Base-by-base conservation (phyloP, 345 rosid genomes). In the Raphanus raphanistrum region DNA sequence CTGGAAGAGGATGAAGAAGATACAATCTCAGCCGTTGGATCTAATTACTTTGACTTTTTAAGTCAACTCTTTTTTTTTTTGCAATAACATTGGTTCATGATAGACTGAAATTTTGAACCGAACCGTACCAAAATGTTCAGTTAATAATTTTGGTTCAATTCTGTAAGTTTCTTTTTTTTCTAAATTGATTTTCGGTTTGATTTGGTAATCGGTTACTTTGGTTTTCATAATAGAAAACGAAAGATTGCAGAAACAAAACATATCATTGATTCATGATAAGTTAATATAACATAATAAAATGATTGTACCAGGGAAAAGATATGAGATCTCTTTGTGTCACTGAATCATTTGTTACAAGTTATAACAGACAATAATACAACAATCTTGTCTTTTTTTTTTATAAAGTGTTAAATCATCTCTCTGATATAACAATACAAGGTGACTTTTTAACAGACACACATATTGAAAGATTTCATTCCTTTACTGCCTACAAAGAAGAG, bases 1-100 rank as follows among this genome's bases (percentile, higher is more conserved):
- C 76, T 72, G 81, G 25, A 26, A 11, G 8, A 29, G 6, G 57
- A 70, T 70, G 75, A 7, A 52, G 6, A 64, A 70, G 72, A 65
- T 17, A 65, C 0, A 59, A 12, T 32, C 63, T 65, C 58, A 70
- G 64, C 83, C 83, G 83, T 80, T 36, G n/a, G 83, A 80, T 75
- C 57, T 45, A 0, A 48, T 71, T 57, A 80, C 77, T 76, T 75
- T 80, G 73, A 80, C 76, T 75, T 70, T 70, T 45, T 10, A 80
- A 74, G 83, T 80, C 82, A 70, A 70, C 32, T 62, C 62, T 10
- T 48, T 63, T 32, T 28, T 21, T 21, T 21, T 28, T 28, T 28
- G 31, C 31, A 28, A 28, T 21, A 21, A 21, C 21, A 21, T 21
- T 21, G 21, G 21, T 21, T 21, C 21, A 21, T 21, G 21, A 21